Evolutionary conservation across 495 filamentous ascomycete genomes (phyloP), one percentile per base, ranked within the genome.

Genomic region (Neurospora intermedia): DNA sequence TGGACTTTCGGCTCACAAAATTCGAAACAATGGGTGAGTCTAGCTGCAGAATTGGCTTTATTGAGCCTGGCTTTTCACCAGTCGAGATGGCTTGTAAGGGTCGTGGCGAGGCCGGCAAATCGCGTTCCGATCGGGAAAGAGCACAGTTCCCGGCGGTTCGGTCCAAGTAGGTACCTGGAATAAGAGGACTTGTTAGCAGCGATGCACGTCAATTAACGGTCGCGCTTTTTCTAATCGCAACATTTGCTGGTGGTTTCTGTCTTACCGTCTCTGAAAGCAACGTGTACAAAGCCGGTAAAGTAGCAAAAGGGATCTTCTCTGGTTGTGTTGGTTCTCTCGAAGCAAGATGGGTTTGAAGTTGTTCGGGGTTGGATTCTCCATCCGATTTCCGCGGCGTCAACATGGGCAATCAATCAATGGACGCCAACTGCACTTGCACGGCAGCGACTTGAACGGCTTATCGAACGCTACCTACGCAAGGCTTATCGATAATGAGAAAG

Each of bases 401-500:
- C 54, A 66, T 38, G 6, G 6, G 4, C 35, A 38, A 6, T 35
- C 54, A 16, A 62, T 31, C 54, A 66, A 35, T 66, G 27, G 54
- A 66, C 54, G 27, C 54, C 54, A 35, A 66, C 27, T 35, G 54
- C 54, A 66, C 54, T 15, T 38, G 54, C 35, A 38, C 35, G 35
- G 35, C 27, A 66, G 27, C 54, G 27, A 66, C 54, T 31, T 66
- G 54, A 80, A 80, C 78, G 79, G 79, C 77, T 80, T 80, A 79
- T 80, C 78, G 77, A 70, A 70, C 43, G 71, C 62, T 69, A 71
- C 59, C 62, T 69, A 71, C 59, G 62, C 74, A 66, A 73, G 75
- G 74, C 78, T 79, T 80, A 80, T 80, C 79, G 77, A 74, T 75
- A 77, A 66, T 27, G 5, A 38, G 54, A 66, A 66, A 35, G 54